A percentile compares a stretch with the other conserved stretches of the same genome.
phyloP scores from a whole-genome alignment of 2,329 filamentous ascomycete species.

The Raffaelea ambrosiae region DNA sequence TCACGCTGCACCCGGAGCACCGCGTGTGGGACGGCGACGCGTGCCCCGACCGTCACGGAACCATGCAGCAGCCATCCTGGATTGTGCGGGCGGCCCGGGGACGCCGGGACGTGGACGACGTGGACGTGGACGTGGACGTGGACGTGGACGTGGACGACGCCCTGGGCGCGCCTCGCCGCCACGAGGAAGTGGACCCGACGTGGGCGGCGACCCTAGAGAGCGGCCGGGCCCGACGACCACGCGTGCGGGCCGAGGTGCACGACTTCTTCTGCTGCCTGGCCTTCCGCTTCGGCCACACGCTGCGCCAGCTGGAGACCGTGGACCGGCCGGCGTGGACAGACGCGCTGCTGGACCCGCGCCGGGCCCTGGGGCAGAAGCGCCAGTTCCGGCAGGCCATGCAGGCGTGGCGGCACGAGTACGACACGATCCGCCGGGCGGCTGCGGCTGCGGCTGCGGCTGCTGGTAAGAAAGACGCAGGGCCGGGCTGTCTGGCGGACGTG shows the following conservation, averaged over 20 bases:
- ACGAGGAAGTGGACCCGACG: slow-evolving; percentile 6
- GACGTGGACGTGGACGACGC: slow-evolving; percentile 8
- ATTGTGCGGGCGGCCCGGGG: no score
- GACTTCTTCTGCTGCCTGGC: slow-evolving; percentile 19
- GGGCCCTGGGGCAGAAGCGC: not conserved
- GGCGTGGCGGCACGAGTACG: slow-evolving; percentile 7
- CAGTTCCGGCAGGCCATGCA: not conserved
- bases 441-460: no score
- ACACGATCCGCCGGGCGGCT: not conserved
- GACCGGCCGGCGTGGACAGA: slow-evolving; percentile 4
- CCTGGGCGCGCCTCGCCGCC: slow-evolving; percentile 11
- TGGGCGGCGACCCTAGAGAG: slow-evolving; percentile 10
- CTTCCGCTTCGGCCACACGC: slow-evolving; percentile 18
- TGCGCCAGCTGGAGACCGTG: slow-evolving; percentile 12
- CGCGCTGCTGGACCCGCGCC: not conserved
- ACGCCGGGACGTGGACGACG: no score
- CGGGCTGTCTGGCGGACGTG: slow-evolving; percentile 17
- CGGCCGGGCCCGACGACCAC: no score
- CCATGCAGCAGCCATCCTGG: no score
- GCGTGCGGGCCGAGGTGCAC: not conserved
- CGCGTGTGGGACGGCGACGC: slow-evolving; percentile 7
- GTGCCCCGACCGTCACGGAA: not conserved
- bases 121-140: no score
- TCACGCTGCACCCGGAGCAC: slow-evolving; percentile 23
- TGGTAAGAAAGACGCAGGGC: no score